Conservation (phyloP, 2,329 filamentous ascomycete species). For the Neurospora sp. region DNA sequence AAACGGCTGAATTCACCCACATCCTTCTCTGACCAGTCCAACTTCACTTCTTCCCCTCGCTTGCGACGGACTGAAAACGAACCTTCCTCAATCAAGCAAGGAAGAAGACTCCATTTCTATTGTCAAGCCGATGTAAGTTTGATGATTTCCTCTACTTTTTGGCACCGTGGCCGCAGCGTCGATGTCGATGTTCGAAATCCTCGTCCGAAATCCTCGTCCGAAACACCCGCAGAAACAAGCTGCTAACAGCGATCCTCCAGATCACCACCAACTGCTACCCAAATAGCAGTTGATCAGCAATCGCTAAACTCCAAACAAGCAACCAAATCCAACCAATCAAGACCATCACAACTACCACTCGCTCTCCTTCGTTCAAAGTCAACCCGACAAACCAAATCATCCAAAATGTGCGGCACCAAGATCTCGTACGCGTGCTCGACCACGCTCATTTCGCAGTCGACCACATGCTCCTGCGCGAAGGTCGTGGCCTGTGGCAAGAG, state of each 20-base stretch:
- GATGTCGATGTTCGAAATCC: neutral
- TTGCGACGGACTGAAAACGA: neutral
- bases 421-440: constrained; percentile 18
- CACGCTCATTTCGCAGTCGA: constrained; percentile 16
- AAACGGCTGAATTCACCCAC: neutral
- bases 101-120: neutral
- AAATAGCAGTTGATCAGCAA: neutral
- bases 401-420: constrained; percentile 16
- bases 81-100: neutral
- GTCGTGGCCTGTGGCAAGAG: constrained; percentile 16
- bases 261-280: neutral
- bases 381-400: neutral
- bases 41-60: neutral
- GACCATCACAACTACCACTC: neutral
- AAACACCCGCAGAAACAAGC: neutral
- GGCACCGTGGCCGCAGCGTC: neutral
- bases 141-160: neutral
- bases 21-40: neutral
- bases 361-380: neutral
- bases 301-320: neutral
- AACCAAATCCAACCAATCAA: neutral
- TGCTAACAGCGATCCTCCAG: neutral
- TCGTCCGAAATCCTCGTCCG: neutral
- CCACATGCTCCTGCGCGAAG: constrained; percentile 13
- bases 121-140: neutral